A percentile compares a stretch with the other conserved stretches of the same genome.
These are phyloP conservation scores for Antitrichia curtipendula DNA, from an alignment of 225 moss, liverwort and hornwort species.

Conservation along the genomic window DNA sequence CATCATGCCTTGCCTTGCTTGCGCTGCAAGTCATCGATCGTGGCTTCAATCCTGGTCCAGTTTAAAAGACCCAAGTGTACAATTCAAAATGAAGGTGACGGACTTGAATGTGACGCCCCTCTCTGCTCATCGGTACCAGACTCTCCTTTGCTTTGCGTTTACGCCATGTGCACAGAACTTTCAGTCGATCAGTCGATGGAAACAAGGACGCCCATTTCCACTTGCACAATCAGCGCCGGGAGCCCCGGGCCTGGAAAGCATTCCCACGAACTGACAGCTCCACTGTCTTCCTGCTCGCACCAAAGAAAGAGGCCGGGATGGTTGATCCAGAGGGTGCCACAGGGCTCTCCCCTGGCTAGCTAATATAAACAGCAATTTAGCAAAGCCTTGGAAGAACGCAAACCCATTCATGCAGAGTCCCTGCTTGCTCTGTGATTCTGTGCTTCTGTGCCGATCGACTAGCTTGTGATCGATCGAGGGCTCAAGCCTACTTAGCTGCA, in stretches of 20 bases:
- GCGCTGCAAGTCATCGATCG: neutral
- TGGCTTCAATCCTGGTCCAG: neutral
- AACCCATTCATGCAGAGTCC: neutral
- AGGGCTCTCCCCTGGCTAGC: too few species aligned
- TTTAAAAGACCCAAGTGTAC: neutral
- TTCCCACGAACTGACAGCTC: too few species aligned
- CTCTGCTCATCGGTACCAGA: too few species aligned
- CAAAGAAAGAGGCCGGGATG: too few species aligned
- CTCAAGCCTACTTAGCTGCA: neutral
- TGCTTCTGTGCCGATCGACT: neutral
- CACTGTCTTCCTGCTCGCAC: neutral
- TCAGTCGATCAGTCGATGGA: neutral
- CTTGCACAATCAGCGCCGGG: neutral
- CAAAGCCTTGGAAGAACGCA: neutral
- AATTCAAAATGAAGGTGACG: neutral
- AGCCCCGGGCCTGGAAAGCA: too few species aligned
- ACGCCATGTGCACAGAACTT: neutral
- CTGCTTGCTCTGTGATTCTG: too few species aligned
- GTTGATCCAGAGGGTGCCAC: too few species aligned
- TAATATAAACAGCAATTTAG: neutral
- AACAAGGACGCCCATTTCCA: neutral
- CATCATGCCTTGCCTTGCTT: neutral
- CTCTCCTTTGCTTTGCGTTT: neutral
- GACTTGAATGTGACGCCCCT: neutral
- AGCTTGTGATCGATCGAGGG: neutral